Base-by-base conservation (phyloP, 352 stramenopile genomes). In the Globisporangium splendens region DNA sequence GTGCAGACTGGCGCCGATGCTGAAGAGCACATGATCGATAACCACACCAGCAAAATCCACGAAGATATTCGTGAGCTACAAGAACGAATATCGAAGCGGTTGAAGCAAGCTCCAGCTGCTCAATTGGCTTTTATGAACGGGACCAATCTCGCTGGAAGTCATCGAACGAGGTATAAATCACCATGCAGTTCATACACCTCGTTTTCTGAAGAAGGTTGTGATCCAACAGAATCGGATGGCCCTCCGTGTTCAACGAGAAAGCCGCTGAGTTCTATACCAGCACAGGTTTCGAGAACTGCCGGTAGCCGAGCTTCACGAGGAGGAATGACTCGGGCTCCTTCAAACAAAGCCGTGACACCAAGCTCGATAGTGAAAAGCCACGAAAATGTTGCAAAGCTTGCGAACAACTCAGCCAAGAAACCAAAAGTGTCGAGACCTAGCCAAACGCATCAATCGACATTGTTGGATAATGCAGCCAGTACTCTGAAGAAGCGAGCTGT, bases 11-110 rank as follows among this genome's bases (percentile, higher is more conserved):
- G 17, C 8, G 33, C 11, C 15, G 28, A 15, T 35, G 5, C 24
- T 3, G 15, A 65, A 56, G 79, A 84, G 54, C 55, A 66, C 2
- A 52, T 67, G 33, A 77, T 93, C 18, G 78, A 93, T 17, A 67
- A 69, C 7, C 80, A 82, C 41, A 83, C 79, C 1, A 84, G 51
- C 44, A 89, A 79, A 24, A 70, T 93, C 24, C 83, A 90, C 55
- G 77, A 86, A 52, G 83, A 93, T 53, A 84, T 92, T 41, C 75
- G 77, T 15, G 54, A 77, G 13, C 62, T 94, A 4, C 84, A 94
- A 46, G 68, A 88, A 21, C 67, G 79, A 1, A 85, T 94, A 42
- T 70, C 77, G 11, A 77, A 78, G 39, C 69, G 80, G 14, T 68
- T 92, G 6, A 70, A 86, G 42, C 78, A 89, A 46, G 57, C 61